Evolutionary conservation across 2,329 filamentous ascomycete species (phyloP), one percentile per base, ranked within the genome.

Genomic region (Alternaria ethzedia): DNA sequence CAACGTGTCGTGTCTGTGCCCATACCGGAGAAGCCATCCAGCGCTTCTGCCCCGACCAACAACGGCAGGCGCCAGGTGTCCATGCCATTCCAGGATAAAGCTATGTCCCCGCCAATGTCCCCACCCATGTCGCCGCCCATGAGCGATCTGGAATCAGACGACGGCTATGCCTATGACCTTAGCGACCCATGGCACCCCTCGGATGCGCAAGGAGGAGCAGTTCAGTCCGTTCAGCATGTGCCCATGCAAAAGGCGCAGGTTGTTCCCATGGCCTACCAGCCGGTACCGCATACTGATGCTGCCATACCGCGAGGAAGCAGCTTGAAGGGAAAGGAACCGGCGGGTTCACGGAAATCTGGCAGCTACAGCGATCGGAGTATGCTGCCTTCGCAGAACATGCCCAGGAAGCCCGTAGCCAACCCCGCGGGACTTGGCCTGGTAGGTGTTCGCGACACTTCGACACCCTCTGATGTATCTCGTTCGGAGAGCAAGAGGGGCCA

Each of bases 121-220:
- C 49, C 49, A 15, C 49, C 49, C 9, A 52, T 62, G 46, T 68
- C 70, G 4, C 73, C 73, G 5, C 69, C 66, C 17, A 65, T 72
- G n/a, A 70, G 70, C 45, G 72, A 75, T 23, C 20, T 75, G 23
- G 76, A 73, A 25, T 75, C 72, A 9, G 76, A 78, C 9, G 71
- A 73, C 54, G 73, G 63, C 6, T 61, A 69, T 25, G 63, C 61
- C 21, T 74, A 78, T 43, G 78, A 80, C 54, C 46, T 80, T 30
- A 77, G 68, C 25, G 74, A 78, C 20, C 76, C 78, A 8, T 80
- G 78, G 78, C 74, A 80, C 58, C 78, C 78, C 13, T 64, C 74
- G 36, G 67, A 65, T n/a, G 66, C 58, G 6, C 63, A 57, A 54
- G 59, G 65, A 15, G 65, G 66, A 47, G 59, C 70, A 28, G 67